Evolutionary conservation across 1,139 yeast genomes (phyloP), one percentile per base, ranked within the genome.

Genomic region (Citeromyces hawaiiensis): DNA sequence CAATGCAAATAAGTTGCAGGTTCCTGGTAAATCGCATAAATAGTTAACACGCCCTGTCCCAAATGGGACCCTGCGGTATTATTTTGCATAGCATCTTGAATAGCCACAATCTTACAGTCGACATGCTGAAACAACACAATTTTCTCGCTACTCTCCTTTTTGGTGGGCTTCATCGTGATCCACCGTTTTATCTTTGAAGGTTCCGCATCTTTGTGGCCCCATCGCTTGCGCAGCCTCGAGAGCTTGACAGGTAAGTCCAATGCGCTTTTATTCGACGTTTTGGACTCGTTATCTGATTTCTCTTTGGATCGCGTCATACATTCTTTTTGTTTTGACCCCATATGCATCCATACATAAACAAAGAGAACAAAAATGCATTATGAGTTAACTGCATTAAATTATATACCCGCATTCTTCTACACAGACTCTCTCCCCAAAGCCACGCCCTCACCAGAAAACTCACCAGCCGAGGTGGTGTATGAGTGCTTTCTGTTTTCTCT

Each of bases 1-100:
- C 81, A 74, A 13, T 67, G 64, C 21, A 82, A 53, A 51, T 78
- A 81, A 2, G 82, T 71, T 13, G 78, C 80, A 45, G 67, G 71
- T 21, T 78, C 76, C 46, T 72, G 72, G 46, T 76, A 78, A 36
- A 79, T 60, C 50, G 76, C 81, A 49, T 77, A 81, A 2, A 82
- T 64, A 49, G 77, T 78, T 42, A 81, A 66, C 31, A 60, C 64
- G 1, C 93, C 93, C 44, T 72, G 77, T 0, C 80, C 76, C 38
- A 76, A 9, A 23, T 23, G 27, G 5, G 27, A 23, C 9, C 27
- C 27, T 5, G 27, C 5, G 27, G 8, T 9, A 23, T 4, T 23
- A 9, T 23, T 23, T 3, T 23, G 27, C 11, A 23, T 9, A 4
- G 27, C 8, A 23, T 23, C 27, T 9, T 23, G 27, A 11, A 23